These are phyloP conservation scores for Pelargonium fulgidum DNA, from an alignment of 441 rosid species.

Conservation along the genomic window DNA sequence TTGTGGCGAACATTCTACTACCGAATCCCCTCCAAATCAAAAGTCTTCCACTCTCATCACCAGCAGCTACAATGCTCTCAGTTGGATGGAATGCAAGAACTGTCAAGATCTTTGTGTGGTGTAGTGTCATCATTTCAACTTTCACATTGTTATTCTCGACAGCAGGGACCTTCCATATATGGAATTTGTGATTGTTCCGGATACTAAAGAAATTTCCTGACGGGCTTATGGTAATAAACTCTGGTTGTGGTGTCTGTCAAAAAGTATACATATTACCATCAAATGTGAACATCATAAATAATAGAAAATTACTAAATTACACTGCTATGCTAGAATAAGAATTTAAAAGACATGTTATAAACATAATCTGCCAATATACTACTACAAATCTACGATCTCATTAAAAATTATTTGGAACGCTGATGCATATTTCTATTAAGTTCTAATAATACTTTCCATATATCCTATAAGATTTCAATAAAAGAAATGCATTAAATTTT, in stretches of 20 bases:
- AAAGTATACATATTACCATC: constrained; percentile 16
- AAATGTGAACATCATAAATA: constrained; percentile 4
- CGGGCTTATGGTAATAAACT: constrained; percentile 50
- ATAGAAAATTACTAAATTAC: background rate
- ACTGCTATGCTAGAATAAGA: background rate
- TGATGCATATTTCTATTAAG: background rate
- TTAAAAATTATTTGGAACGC: background rate
- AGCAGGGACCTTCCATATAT: constrained; percentile 69
- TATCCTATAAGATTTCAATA: background rate
- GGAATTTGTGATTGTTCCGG: constrained; percentile 43
- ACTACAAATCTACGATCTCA: background rate
- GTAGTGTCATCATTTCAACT: constrained; percentile 55
- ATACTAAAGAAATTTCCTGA: constrained; percentile 66
- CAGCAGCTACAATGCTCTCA: constrained; percentile 74
- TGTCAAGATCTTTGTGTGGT: constrained; percentile 68
- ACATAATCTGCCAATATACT: background rate
- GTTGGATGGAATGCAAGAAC: constrained; percentile 79
- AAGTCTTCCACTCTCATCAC: constrained; percentile 90
- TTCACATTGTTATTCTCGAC: constrained; percentile 35
- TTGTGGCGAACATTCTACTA: constrained; percentile 34
- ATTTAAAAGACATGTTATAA: background rate
- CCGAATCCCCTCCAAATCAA: constrained; percentile 90
- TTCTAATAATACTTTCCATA: background rate
- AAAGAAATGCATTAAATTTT: background rate
- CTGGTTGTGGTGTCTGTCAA: constrained; percentile 60